These are phyloP conservation scores for Peterozyma xylosa DNA, from an alignment of 805 yeast species.

Conservation along the genomic window DNA sequence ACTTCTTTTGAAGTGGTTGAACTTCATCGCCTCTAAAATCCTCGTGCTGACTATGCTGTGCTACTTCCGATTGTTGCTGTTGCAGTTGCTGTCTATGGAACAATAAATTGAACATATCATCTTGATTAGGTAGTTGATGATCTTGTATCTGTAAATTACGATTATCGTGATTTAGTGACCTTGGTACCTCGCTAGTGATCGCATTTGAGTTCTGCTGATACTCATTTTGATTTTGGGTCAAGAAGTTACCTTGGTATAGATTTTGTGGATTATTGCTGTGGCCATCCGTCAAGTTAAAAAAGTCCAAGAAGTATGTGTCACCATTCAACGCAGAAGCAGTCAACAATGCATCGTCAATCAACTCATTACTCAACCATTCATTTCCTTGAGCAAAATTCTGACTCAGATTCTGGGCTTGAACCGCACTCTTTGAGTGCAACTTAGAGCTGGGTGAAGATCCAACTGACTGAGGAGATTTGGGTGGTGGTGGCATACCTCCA, in stretches of 20 bases:
- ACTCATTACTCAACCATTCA: slow-evolving; percentile 66
- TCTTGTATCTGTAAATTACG: neutral
- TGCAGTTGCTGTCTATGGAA: slow-evolving; percentile 34
- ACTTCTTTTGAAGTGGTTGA: slow-evolving; percentile 1
- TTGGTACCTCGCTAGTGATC: too few relatives aligned
- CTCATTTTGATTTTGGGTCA: neutral
- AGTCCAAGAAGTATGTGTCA: slow-evolving; percentile 50
- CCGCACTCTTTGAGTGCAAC: neutral
- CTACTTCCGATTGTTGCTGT: neutral
- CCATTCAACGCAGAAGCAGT: slow-evolving; percentile 68
- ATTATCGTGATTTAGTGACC: too few relatives aligned
- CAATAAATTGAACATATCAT: slow-evolving; percentile 42
- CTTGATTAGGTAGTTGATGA: slow-evolving; percentile 20
- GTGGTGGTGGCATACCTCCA: neutral
- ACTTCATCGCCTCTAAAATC: neutral
- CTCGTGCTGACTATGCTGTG: slow-evolving; percentile 3
- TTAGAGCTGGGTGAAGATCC: neutral
- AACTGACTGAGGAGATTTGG: slow-evolving; percentile 1
- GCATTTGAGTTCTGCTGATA: neutral
- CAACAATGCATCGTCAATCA: slow-evolving; percentile 62
- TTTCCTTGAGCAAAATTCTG: slow-evolving; percentile 31
- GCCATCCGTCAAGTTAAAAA: slow-evolving; percentile 26
- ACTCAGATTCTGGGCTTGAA: neutral
- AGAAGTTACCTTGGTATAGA: neutral
- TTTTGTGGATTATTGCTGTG: neutral